Conservation (phyloP, 371 early-diverging fungal species). For the Syncephalis fuscata region DNA sequence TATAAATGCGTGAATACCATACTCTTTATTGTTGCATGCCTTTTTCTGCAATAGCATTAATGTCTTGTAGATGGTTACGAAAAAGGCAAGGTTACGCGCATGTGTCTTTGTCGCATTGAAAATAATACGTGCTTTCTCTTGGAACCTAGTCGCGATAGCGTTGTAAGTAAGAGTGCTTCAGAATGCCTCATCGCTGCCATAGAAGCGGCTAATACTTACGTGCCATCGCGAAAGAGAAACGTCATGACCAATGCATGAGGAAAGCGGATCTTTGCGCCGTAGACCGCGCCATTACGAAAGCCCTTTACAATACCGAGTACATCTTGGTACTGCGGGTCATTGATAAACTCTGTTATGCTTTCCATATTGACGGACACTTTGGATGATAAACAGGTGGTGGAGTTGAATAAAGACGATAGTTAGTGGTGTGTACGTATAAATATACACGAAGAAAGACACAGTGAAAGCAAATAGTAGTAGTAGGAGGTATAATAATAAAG, state of each 20-base stretch:
- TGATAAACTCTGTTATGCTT: conserved; percentile 18
- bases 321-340: conserved; percentile 62
- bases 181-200: background rate
- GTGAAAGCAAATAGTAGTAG: too few species aligned
- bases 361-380: too few species aligned
- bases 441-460: too few species aligned
- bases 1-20: conserved; percentile 63
- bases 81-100: conserved; percentile 74
- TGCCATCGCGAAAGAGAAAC: conserved; percentile 75
- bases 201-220: conserved; percentile 28
- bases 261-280: conserved; percentile 91
- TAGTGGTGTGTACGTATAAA: too few species aligned
- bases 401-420: too few species aligned
- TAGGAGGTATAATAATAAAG: too few species aligned
- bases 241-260: conserved; percentile 98
- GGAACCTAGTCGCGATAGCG: conserved; percentile 18
- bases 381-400: too few species aligned
- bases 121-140: conserved; percentile 56
- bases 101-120: conserved; percentile 82
- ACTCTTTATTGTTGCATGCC: conserved; percentile 53
- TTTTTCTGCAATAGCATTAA: conserved; percentile 56
- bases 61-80: conserved; percentile 87
- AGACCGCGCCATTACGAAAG: conserved; percentile 89
- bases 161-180: background rate
- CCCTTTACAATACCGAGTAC: conserved; percentile 80